Conservation (phyloP, 495 filamentous ascomycete genomes). For the Xylaria sp. region DNA sequence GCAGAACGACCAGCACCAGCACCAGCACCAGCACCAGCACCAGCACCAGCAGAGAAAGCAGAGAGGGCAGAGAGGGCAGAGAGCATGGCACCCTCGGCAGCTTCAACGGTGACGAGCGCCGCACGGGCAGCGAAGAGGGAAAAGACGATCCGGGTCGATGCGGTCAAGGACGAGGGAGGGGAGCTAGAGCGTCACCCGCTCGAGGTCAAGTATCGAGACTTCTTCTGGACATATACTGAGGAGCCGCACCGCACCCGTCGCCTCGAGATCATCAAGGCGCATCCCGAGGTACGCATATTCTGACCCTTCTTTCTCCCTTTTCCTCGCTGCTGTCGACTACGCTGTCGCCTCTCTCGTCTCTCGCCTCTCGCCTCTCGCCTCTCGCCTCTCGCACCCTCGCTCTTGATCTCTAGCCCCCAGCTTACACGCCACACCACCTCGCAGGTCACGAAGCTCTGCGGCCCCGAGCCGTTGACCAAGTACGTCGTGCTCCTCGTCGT, state of each 20-base stretch:
- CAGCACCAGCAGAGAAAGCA: too few species aligned
- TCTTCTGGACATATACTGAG: slow-evolving; percentile 97
- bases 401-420: neutral
- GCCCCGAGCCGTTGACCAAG: slow-evolving; percentile 94
- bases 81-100: slow-evolving; percentile 40
- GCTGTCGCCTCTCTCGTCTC: neutral
- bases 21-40: too few species aligned
- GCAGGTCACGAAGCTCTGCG: slow-evolving; percentile 98
- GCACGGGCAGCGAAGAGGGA: slow-evolving; percentile 31
- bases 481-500: slow-evolving; percentile 89
- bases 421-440: slow-evolving; percentile 29
- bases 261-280: slow-evolving; percentile 95
- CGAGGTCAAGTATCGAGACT: slow-evolving; percentile 57
- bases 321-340: neutral
- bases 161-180: slow-evolving; percentile 32
- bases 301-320: neutral
- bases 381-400: neutral
- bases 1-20: slow-evolving; percentile 1
- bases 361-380: neutral
- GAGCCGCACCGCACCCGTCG: slow-evolving; percentile 93
- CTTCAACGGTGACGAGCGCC: slow-evolving; percentile 41
- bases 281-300: slow-evolving; percentile 77
- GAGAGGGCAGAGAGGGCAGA: too few species aligned
- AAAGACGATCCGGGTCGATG: slow-evolving; percentile 36
- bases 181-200: slow-evolving; percentile 41